Percentiles rank a stretch among this genome's conserved stretches.
These are phyloP conservation scores for Sicyos baderoa DNA, from an alignment of 306 rosid species.

Conservation along the genomic window DNA sequence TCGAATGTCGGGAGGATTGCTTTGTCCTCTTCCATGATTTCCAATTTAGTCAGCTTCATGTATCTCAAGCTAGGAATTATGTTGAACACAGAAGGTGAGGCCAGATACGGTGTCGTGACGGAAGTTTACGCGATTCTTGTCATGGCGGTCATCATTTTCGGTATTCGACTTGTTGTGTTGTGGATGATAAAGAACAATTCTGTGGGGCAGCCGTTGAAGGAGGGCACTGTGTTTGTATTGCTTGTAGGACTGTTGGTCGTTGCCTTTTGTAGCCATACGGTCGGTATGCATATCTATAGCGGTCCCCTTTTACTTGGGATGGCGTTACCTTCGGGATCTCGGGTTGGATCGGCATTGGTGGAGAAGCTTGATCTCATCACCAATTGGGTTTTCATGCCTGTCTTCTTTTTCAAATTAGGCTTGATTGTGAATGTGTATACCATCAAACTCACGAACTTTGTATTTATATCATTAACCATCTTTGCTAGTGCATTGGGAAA, in stretches of 20 bases:
- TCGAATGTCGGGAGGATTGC: constrained; percentile 30
- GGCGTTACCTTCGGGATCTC: constrained; percentile 28
- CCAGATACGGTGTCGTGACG: neutral
- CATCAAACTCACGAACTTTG: neutral
- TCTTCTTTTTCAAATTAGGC: constrained; percentile 26
- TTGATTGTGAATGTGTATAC: constrained; percentile 9
- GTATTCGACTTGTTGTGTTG: constrained; percentile 4
- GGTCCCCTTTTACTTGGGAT: constrained; percentile 33
- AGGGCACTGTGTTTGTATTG: constrained; percentile 5
- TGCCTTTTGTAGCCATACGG: constrained; percentile 22
- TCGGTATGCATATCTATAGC: constrained; percentile 24
- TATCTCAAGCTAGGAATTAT: neutral
- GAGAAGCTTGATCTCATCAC: constrained; percentile 26
- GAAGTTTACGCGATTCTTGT: neutral
- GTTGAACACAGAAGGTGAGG: neutral
- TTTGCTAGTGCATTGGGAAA: constrained; percentile 23
- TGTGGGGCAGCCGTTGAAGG: constrained; percentile 21
- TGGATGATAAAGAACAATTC: constrained; percentile 25
- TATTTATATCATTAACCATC: constrained; percentile 16
- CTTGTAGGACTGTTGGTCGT: constrained; percentile 21
- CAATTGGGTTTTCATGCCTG: constrained; percentile 34
- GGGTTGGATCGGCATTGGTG: constrained; percentile 19
- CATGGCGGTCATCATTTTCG: constrained; percentile 8
- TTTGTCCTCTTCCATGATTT: constrained; percentile 21
- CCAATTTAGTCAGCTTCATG: neutral